Percentiles rank a stretch among this genome's conserved stretches.
These are phyloP conservation scores for Wickerhamiella domercqiae DNA, from an alignment of 805 yeast genomes.

Conservation along the genomic window DNA sequence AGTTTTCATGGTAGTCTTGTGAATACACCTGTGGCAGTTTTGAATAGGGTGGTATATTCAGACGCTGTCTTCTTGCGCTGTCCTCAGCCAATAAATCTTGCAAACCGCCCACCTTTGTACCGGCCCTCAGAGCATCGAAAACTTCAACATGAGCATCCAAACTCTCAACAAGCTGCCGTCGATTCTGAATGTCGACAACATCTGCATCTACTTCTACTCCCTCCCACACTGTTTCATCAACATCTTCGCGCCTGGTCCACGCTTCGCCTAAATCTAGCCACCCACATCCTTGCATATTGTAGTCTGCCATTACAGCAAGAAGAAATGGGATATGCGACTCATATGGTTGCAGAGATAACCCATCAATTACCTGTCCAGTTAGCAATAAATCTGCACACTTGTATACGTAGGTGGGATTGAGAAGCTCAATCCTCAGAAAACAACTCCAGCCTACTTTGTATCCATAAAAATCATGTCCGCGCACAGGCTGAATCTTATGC, in stretches of 20 bases:
- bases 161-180: conserved; percentile 28
- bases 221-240: conserved; percentile 34
- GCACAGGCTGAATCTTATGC: conserved; percentile 33
- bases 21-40: neutral
- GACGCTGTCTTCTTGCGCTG: conserved; percentile 4
- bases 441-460: conserved; percentile 49
- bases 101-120: conserved; percentile 10
- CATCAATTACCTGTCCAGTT: conserved; percentile 29
- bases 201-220: conserved; percentile 57
- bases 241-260: neutral
- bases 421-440: conserved; percentile 51
- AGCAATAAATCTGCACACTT: conserved; percentile 38
- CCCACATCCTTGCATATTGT: conserved; percentile 69
- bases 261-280: conserved; percentile 38
- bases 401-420: conserved; percentile 44
- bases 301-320: conserved; percentile 70
- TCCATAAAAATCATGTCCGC: conserved; percentile 75
- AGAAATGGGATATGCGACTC: conserved; percentile 72
- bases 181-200: conserved; percentile 46
- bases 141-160: no score
- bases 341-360: conserved; percentile 33
- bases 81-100: conserved; percentile 10
- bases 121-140: conserved; percentile 17
- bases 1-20: conserved; percentile 6
- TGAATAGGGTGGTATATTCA: conserved; percentile 6